Percentiles rank a stretch among this genome's conserved stretches.
These are phyloP conservation scores for Exophiala spinifera DNA, from an alignment of 2,329 filamentous ascomycete species.

Conservation along the genomic window DNA sequence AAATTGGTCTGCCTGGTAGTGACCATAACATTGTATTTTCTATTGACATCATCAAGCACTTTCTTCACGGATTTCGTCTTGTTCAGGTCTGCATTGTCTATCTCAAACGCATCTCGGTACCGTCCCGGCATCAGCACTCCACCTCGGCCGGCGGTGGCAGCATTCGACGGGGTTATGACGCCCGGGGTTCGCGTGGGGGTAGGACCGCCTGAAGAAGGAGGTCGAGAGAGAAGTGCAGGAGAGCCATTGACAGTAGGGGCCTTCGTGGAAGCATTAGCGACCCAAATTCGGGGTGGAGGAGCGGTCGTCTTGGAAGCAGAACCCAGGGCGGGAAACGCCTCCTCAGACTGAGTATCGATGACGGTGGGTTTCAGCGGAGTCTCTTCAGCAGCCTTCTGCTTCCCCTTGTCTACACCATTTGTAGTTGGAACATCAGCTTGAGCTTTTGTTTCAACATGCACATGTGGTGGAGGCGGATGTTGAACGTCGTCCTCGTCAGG, in stretches of 20 bases:
- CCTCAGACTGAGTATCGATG: constrained; percentile 82
- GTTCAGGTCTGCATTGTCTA: constrained; percentile 73
- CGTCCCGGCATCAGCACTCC: constrained; percentile 65
- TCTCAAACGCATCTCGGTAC: constrained; percentile 70
- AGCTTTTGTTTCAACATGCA: constrained; percentile 26
- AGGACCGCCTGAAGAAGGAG: constrained; percentile 55
- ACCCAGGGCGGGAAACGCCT: constrained; percentile 90
- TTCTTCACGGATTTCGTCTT: constrained; percentile 78
- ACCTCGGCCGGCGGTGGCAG: constrained; percentile 33
- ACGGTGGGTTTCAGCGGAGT: constrained; percentile 38
- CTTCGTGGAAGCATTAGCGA: constrained; percentile 46
- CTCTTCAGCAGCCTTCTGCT: constrained; percentile 54
- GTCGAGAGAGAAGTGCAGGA: constrained; percentile 52
- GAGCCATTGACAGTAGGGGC: constrained; percentile 45
- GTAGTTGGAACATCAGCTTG: constrained; percentile 28
- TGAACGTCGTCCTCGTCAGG: constrained; percentile 72
- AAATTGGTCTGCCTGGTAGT: constrained; percentile 67
- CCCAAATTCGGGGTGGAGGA: constrained; percentile 70
- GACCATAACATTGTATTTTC: constrained; percentile 81
- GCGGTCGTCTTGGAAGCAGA: constrained; percentile 65
- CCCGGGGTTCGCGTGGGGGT: constrained; percentile 64
- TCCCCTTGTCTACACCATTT: constrained; percentile 49
- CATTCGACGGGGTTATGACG: constrained; percentile 45
- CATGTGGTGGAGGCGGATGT: constrained; percentile 51
- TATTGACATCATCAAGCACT: constrained; percentile 85